Percentiles rank a stretch among this genome's conserved stretches.
phyloP scores from a whole-genome alignment of 192 early-diverging fungal genomes.

The Lobosporangium transversale region DNA sequence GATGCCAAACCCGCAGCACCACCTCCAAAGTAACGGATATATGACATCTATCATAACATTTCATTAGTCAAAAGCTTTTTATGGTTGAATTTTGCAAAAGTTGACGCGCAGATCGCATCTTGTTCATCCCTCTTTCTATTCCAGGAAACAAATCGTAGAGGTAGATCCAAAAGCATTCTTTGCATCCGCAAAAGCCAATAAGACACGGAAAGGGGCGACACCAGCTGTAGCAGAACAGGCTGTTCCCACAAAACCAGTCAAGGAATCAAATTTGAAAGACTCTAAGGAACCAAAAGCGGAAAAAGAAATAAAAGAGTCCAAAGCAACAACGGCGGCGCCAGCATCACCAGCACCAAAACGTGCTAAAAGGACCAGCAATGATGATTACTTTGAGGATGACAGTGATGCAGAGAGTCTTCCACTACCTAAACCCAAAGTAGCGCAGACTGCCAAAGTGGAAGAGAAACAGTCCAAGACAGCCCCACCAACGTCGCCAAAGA shows the following conservation, averaged over 20 bases:
- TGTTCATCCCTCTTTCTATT: too few species aligned
- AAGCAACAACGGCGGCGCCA: conserved; percentile 3
- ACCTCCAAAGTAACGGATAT: conserved; percentile 23
- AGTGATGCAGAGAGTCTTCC: conserved; percentile 30
- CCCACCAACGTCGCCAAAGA: conserved; percentile 5
- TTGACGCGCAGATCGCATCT: too few species aligned
- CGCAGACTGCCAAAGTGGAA: neutral
- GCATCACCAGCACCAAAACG: conserved; percentile 12
- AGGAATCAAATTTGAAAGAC: neutral
- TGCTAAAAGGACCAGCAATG: conserved; percentile 15
- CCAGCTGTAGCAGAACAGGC: too few species aligned
- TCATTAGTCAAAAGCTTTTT: too few species aligned
- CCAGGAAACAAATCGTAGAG: conserved; percentile 16
- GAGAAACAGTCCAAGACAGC: conserved; percentile 3
- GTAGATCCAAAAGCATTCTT: conserved; percentile 48
- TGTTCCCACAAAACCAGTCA: neutral
- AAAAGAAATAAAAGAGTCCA: too few species aligned
- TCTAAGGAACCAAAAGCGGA: neutral
- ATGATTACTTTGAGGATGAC: conserved; percentile 42
- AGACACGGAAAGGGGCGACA: too few species aligned
- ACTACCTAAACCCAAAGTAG: conserved; percentile 6
- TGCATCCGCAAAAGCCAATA: conserved; percentile 30
- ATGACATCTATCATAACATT: too few species aligned
- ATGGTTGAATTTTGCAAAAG: too few species aligned
- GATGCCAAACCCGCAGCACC: neutral